Conservation (phyloP, 352 stramenopile species). For the Peronospora farinosa region DNA sequence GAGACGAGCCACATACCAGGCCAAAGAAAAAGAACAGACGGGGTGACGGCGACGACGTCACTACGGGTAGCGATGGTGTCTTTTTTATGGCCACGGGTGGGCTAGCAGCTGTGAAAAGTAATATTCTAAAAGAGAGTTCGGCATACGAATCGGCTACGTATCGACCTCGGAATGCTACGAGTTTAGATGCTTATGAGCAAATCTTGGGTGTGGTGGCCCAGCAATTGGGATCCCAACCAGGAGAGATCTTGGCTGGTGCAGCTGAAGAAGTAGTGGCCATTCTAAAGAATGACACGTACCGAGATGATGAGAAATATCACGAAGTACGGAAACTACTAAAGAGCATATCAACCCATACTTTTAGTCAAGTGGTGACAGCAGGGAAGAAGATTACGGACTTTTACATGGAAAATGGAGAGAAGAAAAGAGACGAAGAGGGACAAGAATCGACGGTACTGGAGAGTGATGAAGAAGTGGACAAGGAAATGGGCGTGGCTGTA, state of each 20-base stretch:
- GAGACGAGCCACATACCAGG: background rate
- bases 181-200: slow-evolving; percentile 85
- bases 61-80: slow-evolving; percentile 27
- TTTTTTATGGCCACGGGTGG: slow-evolving; percentile 52
- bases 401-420: slow-evolving; percentile 29
- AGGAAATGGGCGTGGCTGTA: slow-evolving; percentile 97
- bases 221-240: slow-evolving; percentile 80
- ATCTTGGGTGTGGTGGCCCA: slow-evolving; percentile 75
- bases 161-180: slow-evolving; percentile 81
- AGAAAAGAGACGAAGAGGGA: slow-evolving; percentile 25
- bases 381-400: slow-evolving; percentile 89
- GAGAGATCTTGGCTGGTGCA: slow-evolving; percentile 87
- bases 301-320: slow-evolving; percentile 75
- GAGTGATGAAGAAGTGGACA: slow-evolving; percentile 79
- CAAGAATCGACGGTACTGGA: slow-evolving; percentile 5
- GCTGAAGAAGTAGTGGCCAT: slow-evolving; percentile 90
- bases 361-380: slow-evolving; percentile 79
- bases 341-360: slow-evolving; percentile 56
- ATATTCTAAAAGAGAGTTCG: slow-evolving; percentile 68
- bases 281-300: slow-evolving; percentile 87
- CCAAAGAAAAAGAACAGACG: slow-evolving; percentile 61
- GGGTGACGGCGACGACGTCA: slow-evolving; percentile 21
- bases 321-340: slow-evolving; percentile 87
- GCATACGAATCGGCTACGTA: slow-evolving; percentile 82
- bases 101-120: slow-evolving; percentile 33